Evolutionary conservation across 805 yeast species (phyloP).

Genomic region (Tetrapisispora taiwanensis): DNA sequence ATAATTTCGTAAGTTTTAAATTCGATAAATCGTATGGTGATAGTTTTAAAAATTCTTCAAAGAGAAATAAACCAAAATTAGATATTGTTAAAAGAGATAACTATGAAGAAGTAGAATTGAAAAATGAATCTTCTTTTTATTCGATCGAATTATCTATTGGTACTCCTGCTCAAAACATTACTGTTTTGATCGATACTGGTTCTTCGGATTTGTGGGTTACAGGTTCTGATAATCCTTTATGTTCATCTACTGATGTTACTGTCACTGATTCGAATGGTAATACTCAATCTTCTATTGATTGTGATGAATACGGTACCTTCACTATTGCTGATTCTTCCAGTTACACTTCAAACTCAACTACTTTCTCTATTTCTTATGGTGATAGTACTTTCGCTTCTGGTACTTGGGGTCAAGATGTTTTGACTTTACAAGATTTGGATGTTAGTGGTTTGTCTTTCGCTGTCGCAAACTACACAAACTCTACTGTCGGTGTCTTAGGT

Average conservation of each 20-base stretch:
- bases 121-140: conserved; percentile 36
- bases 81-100: conserved; percentile 24
- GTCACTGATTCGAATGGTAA: not conserved
- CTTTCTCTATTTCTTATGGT: conserved; percentile 40
- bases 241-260: conserved; percentile 12
- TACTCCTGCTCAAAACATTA: conserved; percentile 44
- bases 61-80: conserved; percentile 4
- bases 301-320: conserved; percentile 32
- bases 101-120: conserved; percentile 26
- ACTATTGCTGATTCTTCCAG: conserved; percentile 15
- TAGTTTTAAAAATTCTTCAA: conserved; percentile 5
- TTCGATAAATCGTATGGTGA: conserved; percentile 22
- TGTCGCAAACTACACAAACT: conserved; percentile 27
- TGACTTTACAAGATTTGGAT: conserved; percentile 39
- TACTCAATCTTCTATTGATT: conserved; percentile 8
- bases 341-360: conserved; percentile 23
- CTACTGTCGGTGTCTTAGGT: conserved; percentile 41
- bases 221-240: conserved; percentile 39
- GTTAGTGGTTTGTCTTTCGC: conserved; percentile 27
- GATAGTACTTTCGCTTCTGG: conserved; percentile 44
- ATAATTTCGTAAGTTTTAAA: conserved; percentile 8
- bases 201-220: conserved; percentile 58
- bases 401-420: conserved; percentile 37
- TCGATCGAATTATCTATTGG: conserved; percentile 43
- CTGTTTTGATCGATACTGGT: conserved; percentile 63